A percentile compares a stretch with the other conserved stretches of the same genome.
Conservation (phyloP, 768 basidiomycete genomes). For the Lactarius sanguifluus region DNA sequence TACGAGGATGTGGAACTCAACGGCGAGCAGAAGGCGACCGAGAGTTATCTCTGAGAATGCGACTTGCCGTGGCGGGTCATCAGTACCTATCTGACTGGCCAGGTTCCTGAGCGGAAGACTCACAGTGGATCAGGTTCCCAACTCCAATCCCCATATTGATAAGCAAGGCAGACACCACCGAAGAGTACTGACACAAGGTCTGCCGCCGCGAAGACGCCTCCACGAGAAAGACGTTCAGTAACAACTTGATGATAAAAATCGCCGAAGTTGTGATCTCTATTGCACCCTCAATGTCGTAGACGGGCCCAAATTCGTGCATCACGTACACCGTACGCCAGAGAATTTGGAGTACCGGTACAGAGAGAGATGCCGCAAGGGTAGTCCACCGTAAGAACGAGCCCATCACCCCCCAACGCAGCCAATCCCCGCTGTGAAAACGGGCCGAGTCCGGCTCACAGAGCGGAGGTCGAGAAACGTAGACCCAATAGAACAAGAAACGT, state of each 20-base stretch:
- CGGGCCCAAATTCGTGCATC: slow-evolving; percentile 41
- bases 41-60: slow-evolving; percentile 65
- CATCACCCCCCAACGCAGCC: slow-evolving; percentile 61
- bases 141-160: slow-evolving; percentile 54
- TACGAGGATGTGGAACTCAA: slow-evolving; percentile 62
- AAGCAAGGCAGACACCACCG: slow-evolving; percentile 52
- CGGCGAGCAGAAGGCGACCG: slow-evolving; percentile 64
- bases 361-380: slow-evolving; percentile 46
- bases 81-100: not conserved
- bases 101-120: slow-evolving; percentile 35
- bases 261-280: slow-evolving; percentile 58
- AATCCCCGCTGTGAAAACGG: slow-evolving; percentile 52
- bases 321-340: slow-evolving; percentile 54
- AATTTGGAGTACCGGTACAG: slow-evolving; percentile 57
- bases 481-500: slow-evolving; percentile 70
- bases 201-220: slow-evolving; percentile 43
- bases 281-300: slow-evolving; percentile 59
- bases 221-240: slow-evolving; percentile 55
- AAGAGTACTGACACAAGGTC: slow-evolving; percentile 47
- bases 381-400: slow-evolving; percentile 55
- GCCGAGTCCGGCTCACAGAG: slow-evolving; percentile 39
- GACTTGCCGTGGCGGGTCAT: slow-evolving; percentile 42
- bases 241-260: slow-evolving; percentile 60
- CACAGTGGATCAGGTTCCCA: slow-evolving; percentile 58
- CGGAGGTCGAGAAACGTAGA: slow-evolving; percentile 59